phyloP scores from a whole-genome alignment of 2,329 filamentous ascomycete species.

The Aspergillus texensis region DNA sequence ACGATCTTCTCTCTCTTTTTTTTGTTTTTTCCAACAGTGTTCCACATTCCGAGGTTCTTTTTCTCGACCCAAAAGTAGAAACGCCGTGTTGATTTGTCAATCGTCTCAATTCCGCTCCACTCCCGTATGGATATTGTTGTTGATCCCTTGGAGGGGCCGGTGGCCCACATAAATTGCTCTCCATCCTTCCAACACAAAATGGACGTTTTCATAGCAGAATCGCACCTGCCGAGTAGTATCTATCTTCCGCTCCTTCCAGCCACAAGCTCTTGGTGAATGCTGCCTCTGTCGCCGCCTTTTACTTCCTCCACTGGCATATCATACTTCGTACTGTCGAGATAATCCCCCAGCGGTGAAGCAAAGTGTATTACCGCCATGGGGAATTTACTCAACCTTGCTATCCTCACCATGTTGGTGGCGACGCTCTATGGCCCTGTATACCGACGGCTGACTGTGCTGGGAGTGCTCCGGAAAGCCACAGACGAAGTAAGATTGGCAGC shows the following conservation, averaged over 20 bases:
- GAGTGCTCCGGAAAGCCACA: slow-evolving; percentile 25
- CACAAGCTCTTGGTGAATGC: background rate
- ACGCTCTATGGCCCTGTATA: slow-evolving; percentile 21
- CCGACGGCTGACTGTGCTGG: slow-evolving; percentile 26
- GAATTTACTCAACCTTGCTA: slow-evolving; percentile 21
- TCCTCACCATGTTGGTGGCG: slow-evolving; percentile 24
- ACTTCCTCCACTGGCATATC: background rate
- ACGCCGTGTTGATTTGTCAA: background rate
- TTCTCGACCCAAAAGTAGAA: background rate
- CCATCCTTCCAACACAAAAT: background rate
- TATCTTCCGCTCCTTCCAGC: background rate
- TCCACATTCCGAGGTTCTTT: background rate
- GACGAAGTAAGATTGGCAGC: slow-evolving; percentile 29
- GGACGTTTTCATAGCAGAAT: background rate
- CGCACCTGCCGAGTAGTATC: background rate
- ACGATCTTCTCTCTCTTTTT: background rate
- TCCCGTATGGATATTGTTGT: background rate
- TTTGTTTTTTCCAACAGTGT: background rate
- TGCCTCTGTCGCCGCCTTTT: background rate
- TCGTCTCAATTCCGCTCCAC: background rate
- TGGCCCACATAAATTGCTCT: background rate
- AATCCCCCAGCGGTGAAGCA: background rate
- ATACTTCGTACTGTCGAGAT: background rate
- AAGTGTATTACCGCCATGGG: slow-evolving; percentile 21
- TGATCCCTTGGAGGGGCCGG: background rate